These are phyloP conservation scores for Pseudogymnoascus sp. DNA, from an alignment of 2,329 filamentous ascomycete species.

Conservation along the genomic window DNA sequence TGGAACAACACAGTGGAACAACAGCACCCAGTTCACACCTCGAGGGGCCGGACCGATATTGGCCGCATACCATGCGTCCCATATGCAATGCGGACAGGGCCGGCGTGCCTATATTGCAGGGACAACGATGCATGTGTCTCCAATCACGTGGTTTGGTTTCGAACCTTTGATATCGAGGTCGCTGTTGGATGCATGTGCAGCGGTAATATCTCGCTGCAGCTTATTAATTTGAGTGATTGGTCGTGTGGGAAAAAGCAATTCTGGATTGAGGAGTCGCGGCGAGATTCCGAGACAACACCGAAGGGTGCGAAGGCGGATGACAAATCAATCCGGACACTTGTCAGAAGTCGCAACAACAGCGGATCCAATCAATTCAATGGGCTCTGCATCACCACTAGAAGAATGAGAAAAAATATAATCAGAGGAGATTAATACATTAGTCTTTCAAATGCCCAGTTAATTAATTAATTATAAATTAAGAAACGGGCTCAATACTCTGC, in stretches of 20 bases:
- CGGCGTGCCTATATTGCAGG: background rate
- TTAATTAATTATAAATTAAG: too few species aligned
- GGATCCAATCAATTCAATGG: too few species aligned
- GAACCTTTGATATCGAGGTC: background rate
- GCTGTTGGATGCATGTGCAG: background rate
- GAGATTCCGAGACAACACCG: background rate
- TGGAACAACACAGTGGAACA: too few species aligned
- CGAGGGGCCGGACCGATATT: slow-evolving; percentile 2
- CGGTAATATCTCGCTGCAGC: background rate
- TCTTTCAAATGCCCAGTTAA: too few species aligned
- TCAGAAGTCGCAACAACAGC: too few species aligned
- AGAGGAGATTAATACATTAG: too few species aligned
- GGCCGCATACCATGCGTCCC: background rate
- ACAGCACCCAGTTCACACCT: background rate
- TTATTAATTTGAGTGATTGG: background rate
- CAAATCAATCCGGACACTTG: too few species aligned
- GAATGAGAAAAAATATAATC: too few species aligned
- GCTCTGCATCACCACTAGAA: too few species aligned
- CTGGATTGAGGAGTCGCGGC: background rate
- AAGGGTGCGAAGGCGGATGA: too few species aligned
- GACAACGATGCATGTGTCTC: slow-evolving; percentile 1
- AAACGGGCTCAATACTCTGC: too few species aligned
- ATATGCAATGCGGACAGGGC: slow-evolving; percentile 8
- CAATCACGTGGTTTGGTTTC: slow-evolving; percentile 7
- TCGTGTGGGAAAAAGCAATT: background rate